Evolutionary conservation across 768 basidiomycete species (phyloP).

Genomic region (Trametes gibbosa): DNA sequence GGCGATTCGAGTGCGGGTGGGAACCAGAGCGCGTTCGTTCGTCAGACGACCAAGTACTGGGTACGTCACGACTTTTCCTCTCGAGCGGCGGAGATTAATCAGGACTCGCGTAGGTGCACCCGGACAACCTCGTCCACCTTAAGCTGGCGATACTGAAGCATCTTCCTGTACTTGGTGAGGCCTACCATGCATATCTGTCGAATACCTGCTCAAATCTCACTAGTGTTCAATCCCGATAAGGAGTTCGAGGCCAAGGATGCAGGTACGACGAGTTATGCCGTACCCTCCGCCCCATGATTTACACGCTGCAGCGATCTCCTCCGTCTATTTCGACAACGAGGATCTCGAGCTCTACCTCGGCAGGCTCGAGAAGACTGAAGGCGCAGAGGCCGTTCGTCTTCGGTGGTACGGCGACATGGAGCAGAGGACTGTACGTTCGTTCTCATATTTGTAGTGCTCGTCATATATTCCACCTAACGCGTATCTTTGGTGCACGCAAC

Average conservation of each 20-base stretch:
- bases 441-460: background rate
- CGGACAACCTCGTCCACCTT: constrained; percentile 33
- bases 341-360: constrained; percentile 95
- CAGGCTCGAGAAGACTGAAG: constrained; percentile 96
- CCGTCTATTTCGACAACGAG: constrained; percentile 96
- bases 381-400: constrained; percentile 93
- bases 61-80: constrained; percentile 36
- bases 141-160: constrained; percentile 88
- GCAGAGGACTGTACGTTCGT: constrained; percentile 63
- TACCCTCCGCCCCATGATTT: background rate
- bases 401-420: constrained; percentile 95
- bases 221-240: constrained; percentile 18
- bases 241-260: constrained; percentile 67
- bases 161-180: constrained; percentile 85
- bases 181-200: background rate
- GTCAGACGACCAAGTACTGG: constrained; percentile 99
- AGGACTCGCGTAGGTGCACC: constrained; percentile 32
- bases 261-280: constrained; percentile 37
- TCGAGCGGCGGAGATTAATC: background rate
- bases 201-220: constrained; percentile 61
- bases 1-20: constrained; percentile 96
- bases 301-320: constrained; percentile 76
- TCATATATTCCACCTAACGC: no score
- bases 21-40: constrained; percentile 93
- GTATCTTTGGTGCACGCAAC: background rate